Percentiles rank a stretch among this genome's conserved stretches.
phyloP scores from a whole-genome alignment of 495 filamentous ascomycete genomes.

The Penicillium flavigenum region DNA sequence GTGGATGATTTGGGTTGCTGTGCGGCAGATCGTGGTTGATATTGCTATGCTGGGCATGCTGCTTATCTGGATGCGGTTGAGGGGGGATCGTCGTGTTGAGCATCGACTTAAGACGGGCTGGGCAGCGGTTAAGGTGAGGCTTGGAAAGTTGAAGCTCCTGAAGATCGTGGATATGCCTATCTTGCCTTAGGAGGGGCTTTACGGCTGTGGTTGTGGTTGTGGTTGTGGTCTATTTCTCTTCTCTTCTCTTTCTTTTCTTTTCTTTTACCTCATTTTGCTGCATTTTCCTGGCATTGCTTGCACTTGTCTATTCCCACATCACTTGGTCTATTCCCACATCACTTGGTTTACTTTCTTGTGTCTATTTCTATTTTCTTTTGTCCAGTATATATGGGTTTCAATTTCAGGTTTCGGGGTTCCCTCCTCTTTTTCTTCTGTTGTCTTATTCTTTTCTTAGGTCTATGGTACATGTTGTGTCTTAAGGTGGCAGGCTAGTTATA shows the following conservation, averaged over 20 bases:
- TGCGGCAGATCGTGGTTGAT: constrained; percentile 75
- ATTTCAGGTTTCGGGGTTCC: constrained; percentile 20
- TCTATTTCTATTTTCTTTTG: constrained; percentile 23
- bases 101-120: constrained; percentile 67
- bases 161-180: constrained; percentile 29
- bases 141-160: constrained; percentile 47
- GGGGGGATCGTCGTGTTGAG: constrained; percentile 75
- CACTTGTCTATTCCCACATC: background rate
- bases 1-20: constrained; percentile 66
- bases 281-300: constrained; percentile 9
- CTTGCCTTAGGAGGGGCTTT: constrained; percentile 21
- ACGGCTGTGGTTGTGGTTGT: constrained; percentile 7
- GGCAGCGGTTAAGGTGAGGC: constrained; percentile 58
- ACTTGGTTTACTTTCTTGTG: constrained; percentile 12
- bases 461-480: constrained; percentile 9
- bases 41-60: constrained; percentile 65
- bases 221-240: background rate
- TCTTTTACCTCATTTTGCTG: constrained; percentile 6
- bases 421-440: constrained; percentile 15
- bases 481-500: background rate
- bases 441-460: constrained; percentile 5
- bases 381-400: constrained; percentile 35
- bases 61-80: constrained; percentile 74
- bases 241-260: constrained; percentile 5
- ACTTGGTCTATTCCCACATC: constrained; percentile 6